Base-by-base conservation (phyloP, 2,329 filamentous ascomycete genomes). In the Scopulariopsis brevicaulis region DNA sequence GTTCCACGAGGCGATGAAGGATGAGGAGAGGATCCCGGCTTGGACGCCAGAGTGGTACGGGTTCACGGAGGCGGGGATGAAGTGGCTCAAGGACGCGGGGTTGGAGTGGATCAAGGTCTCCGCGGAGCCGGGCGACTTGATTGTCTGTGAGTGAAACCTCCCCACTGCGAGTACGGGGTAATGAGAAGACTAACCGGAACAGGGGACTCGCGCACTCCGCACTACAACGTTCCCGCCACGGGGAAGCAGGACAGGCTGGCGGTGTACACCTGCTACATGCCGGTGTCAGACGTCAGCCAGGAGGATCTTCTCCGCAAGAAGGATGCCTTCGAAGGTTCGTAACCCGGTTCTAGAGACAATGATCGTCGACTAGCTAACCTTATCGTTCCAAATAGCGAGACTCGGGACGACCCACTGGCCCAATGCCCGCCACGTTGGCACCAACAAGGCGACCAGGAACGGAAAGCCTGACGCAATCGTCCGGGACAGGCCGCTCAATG, bases 391-490 rank as follows among this genome's bases (percentile, higher is more conserved):
- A 37, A 15, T n/a, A 62, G 61, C 56, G n/a, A 62, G 64, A 3
- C 62, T 71, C 0, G 72, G 73, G 1, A 76, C 74, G 0, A 76
- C 74, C 0, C 74, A 76, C 60, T 76, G 71, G 71, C 71, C 71
- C 0, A 72, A 73, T 34, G 70, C 54, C 24, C 37, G 34, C 20
- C 54, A 55, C 37, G 34, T 67, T 1, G 67, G 65, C 7, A 59
- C 58, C 7, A 61, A 64, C 28, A 43, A 50, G 14, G 61, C 63
- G 5, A 62, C 58, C 43, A 57, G 65, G 11, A 59, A 66, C 50
- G 66, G 65, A 35, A 54, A 66, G 62, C 62, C 65, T n/a, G 61
- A 65, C 56, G 64, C 65, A 14, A 64, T 72, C 60, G 71, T 73
- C 40, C 66, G 71, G 18, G 64, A 67, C 14, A 64, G 67, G 61